Evolutionary conservation across 2,329 filamentous ascomycete genomes (phyloP).

Genomic region (Aspergillus amoenus): DNA sequence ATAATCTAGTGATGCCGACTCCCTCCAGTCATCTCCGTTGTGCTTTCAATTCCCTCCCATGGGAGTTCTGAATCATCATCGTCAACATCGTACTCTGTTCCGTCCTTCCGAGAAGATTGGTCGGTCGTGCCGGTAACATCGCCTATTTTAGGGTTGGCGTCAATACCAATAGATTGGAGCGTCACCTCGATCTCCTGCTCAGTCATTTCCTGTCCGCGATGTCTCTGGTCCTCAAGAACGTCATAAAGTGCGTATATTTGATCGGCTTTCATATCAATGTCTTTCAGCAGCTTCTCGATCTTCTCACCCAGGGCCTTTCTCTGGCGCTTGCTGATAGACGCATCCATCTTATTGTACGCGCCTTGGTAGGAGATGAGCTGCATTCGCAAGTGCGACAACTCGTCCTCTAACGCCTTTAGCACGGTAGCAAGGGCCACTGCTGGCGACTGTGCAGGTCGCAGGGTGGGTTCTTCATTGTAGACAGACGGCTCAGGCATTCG

Average conservation of each 20-base stretch:
- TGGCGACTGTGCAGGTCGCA: slow-evolving; percentile 65
- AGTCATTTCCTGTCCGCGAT: slow-evolving; percentile 61
- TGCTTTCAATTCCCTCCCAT: slow-evolving; percentile 46
- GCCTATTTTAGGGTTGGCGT: slow-evolving; percentile 17
- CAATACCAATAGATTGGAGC: slow-evolving; percentile 48
- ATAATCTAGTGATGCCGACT: slow-evolving; percentile 18
- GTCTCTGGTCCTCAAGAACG: slow-evolving; percentile 77
- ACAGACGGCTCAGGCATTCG: slow-evolving; percentile 43
- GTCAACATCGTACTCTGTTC: slow-evolving; percentile 25
- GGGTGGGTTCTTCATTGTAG: slow-evolving; percentile 58
- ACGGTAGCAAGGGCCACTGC: slow-evolving; percentile 75
- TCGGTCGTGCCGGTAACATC: slow-evolving; percentile 32
- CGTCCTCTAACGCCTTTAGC: slow-evolving; percentile 77
- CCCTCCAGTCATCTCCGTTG: slow-evolving; percentile 35
- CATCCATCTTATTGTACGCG: slow-evolving; percentile 66
- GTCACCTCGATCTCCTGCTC: slow-evolving; percentile 65
- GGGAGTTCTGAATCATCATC: slow-evolving; percentile 41
- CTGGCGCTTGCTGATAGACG: slow-evolving; percentile 63
- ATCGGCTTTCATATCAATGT: slow-evolving; percentile 71
- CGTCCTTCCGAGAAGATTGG: slow-evolving; percentile 25
- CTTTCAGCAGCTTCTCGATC: slow-evolving; percentile 61
- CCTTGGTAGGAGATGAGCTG: slow-evolving; percentile 63
- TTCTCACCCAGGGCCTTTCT: slow-evolving; percentile 61
- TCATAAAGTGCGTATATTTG: slow-evolving; percentile 83
- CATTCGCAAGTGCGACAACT: slow-evolving; percentile 73